phyloP scores from a whole-genome alignment of 805 yeast genomes.

The Myxozyma geophila region DNA sequence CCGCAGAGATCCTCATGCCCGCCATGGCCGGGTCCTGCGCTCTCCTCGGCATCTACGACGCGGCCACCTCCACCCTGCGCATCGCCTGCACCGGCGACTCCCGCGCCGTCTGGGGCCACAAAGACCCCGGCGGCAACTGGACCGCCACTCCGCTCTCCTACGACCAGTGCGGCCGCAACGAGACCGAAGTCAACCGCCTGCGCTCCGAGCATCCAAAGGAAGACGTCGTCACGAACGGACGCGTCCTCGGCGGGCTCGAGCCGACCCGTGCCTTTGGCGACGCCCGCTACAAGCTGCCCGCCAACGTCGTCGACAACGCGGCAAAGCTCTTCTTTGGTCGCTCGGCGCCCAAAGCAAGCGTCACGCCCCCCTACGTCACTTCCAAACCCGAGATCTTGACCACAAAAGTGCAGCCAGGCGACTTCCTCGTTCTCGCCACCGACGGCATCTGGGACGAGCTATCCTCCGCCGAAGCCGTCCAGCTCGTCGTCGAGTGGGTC shows the following conservation, averaged over 20 bases:
- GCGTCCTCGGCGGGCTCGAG: slow-evolving; percentile 90
- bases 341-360: slow-evolving; percentile 63
- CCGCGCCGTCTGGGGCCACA: slow-evolving; percentile 81
- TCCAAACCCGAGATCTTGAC: slow-evolving; percentile 88
- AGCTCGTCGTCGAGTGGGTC: slow-evolving; percentile 92
- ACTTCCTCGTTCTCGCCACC: slow-evolving; percentile 88
- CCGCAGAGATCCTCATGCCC: slow-evolving; percentile 80
- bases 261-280: slow-evolving; percentile 98
- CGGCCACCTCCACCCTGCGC: slow-evolving; percentile 67
- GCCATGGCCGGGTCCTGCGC: slow-evolving; percentile 97
- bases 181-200: slow-evolving; percentile 81
- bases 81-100: slow-evolving; percentile 98
- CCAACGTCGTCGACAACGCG: slow-evolving; percentile 70
- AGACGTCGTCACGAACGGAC: slow-evolving; percentile 78
- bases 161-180: slow-evolving; percentile 94
- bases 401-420: slow-evolving; percentile 74
- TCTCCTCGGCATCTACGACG: slow-evolving; percentile 81
- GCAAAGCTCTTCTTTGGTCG: slow-evolving; percentile 82
- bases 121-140: slow-evolving; percentile 64
- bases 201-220: slow-evolving; percentile 84
- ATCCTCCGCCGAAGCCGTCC: slow-evolving; percentile 89
- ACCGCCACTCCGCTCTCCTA: slow-evolving; percentile 81
- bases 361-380: slow-evolving; percentile 96
- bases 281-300: slow-evolving; percentile 86
- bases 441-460: slow-evolving; percentile 94